Evolutionary conservation across 2,329 filamentous ascomycete species (phyloP), one percentile per base, ranked within the genome.

Genomic region (Claviceps pazoutovae): DNA sequence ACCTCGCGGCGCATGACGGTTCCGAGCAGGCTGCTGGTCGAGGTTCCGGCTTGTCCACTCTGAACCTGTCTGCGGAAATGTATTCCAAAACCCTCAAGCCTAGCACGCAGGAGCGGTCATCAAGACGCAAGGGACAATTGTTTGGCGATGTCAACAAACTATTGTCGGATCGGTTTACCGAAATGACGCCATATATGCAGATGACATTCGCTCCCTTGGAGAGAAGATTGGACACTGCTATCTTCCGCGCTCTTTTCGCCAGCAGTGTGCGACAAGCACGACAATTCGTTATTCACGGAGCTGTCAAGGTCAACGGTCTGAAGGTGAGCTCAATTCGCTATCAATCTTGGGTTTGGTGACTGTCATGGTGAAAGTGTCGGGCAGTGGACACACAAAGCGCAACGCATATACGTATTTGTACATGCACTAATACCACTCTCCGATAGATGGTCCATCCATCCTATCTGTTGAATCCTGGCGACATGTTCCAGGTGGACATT

Each of bases 121-220:
- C 50, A 26, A 55, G 56, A 50, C 51, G 42, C 52, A 55, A 50
- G 45, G 52, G 34, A 51, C 58, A 51, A 36, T 36, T 46, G 19
- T 62, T 62, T 50, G 64, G 63, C 19, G 62, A 66, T 37, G 61
- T 65, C 41, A 68, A 69, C 26, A 52, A 59, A 42, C 58, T 66
- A 51, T 55, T 68, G 41, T 61, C 65, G 42, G 57, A 62, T 50
- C 64, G 65, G n/a, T 62, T 66, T 43, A 48, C 59, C 41, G 56
- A 69, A 39, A 74, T 74, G 63, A 94, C 86, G 36, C 93, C 93
- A 7, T 97, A 95, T 65, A 94, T 95, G 84, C 83, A 91, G 64
- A 97, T 97, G 91, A 84, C 86, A 2, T 98, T 87, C 71, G 88
- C 88, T 53, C 93, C 93, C 5, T 74, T 94, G 63, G 93, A 98